Evolutionary conservation across 2,329 filamentous ascomycete genomes (phyloP).

Genomic region (Emergomyces africanus): DNA sequence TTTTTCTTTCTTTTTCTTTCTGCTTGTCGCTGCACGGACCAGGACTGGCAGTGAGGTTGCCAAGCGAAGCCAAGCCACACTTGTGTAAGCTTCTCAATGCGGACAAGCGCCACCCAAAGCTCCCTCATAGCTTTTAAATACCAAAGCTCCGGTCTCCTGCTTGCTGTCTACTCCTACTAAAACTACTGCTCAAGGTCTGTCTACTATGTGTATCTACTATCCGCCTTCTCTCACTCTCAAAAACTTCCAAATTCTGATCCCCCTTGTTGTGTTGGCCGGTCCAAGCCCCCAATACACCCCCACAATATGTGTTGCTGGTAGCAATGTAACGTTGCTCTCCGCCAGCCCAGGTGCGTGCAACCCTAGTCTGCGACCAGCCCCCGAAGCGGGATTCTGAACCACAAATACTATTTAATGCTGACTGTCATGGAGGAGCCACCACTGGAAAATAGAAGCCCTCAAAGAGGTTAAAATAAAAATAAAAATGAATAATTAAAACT

Average conservation of each 20-base stretch:
- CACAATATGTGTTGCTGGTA: not conserved
- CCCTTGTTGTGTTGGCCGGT: not conserved
- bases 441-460: no score
- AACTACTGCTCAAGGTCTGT: no score
- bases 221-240: not conserved
- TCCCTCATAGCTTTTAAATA: not conserved
- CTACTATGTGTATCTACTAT: no score
- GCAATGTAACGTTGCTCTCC: conserved; percentile 2
- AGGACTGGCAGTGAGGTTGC: not conserved
- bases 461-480: no score
- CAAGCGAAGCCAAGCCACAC: not conserved
- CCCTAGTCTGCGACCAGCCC: not conserved
- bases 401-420: not conserved
- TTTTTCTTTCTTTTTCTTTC: no score
- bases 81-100: not conserved
- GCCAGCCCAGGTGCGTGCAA: not conserved
- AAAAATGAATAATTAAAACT: no score
- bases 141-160: not conserved
- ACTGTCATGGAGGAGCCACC: not conserved
- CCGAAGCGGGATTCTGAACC: not conserved
- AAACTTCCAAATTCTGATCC: not conserved
- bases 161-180: not conserved
- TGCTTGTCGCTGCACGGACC: not conserved
- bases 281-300: no score
- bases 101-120: not conserved